phyloP scores from a whole-genome alignment of 2,329 filamentous ascomycete genomes.

The Fusarium lateritium region DNA sequence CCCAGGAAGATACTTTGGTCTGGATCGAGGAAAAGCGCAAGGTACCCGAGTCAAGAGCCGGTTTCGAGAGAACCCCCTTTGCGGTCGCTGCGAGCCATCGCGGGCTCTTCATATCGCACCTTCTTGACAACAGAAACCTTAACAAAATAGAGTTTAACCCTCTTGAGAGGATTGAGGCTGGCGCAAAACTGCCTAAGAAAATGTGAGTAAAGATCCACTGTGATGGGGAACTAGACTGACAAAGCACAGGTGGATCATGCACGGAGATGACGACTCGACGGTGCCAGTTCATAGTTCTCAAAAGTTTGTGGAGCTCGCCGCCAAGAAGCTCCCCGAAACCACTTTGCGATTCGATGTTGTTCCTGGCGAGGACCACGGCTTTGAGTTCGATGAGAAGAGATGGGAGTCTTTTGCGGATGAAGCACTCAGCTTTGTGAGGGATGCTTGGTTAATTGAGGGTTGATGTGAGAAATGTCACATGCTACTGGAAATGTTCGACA shows the following conservation, averaged over 20 bases:
- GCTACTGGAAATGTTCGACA: no score
- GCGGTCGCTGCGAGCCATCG: conserved; percentile 21
- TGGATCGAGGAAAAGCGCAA: conserved; percentile 40
- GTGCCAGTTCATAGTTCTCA: conserved; percentile 22
- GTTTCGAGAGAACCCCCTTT: conserved; percentile 26
- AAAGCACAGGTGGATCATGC: conserved; percentile 37
- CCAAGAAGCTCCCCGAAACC: conserved; percentile 17
- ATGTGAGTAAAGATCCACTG: conserved; percentile 11
- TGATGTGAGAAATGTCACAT: neutral
- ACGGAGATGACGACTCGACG: conserved; percentile 37
- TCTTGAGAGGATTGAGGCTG: conserved; percentile 30
- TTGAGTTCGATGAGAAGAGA: conserved; percentile 36
- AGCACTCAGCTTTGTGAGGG: conserved; percentile 35
- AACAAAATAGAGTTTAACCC: conserved; percentile 25
- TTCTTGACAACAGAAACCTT: conserved; percentile 34
- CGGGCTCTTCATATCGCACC: conserved; percentile 30
- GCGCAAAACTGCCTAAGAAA: conserved; percentile 27
- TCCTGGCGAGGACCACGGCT: conserved; percentile 42
- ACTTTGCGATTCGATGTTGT: conserved; percentile 34
- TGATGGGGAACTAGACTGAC: neutral
- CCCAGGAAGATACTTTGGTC: conserved; percentile 19
- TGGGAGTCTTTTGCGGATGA: conserved; percentile 34
- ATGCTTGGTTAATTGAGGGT: conserved; percentile 29
- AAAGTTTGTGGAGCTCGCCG: conserved; percentile 21
- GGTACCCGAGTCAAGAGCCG: conserved; percentile 10